Evolutionary conservation across 2,329 filamentous ascomycete species (phyloP).

Genomic region (Venturia carpophila): DNA sequence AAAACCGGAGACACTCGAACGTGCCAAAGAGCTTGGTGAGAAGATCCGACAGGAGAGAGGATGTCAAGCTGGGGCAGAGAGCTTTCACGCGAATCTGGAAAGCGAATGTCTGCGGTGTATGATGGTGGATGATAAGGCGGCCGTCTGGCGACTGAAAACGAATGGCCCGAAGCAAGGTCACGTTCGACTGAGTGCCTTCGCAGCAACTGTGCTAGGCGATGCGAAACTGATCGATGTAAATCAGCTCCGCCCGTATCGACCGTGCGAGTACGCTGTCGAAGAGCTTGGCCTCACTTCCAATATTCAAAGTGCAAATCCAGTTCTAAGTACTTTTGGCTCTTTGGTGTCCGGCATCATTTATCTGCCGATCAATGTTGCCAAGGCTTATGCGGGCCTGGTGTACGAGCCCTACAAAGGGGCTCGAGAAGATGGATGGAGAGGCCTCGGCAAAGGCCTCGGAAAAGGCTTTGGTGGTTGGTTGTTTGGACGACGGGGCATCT

Average conservation of each 20-base stretch:
- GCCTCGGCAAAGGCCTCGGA: conserved; percentile 8
- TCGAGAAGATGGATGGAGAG: background rate
- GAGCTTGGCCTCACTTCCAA: background rate
- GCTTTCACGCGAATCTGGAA: no score
- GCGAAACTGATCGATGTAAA: background rate
- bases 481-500: conserved; percentile 18
- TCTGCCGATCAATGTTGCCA: background rate
- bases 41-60: conserved; percentile 34
- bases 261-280: background rate
- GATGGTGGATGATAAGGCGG: no score
- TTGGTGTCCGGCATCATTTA: conserved; percentile 3
- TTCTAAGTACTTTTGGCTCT: background rate
- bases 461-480: conserved; percentile 14
- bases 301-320: background rate
- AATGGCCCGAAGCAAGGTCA: conserved; percentile 32
- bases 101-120: no score
- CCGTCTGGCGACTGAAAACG: conserved; percentile 19
- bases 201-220: background rate
- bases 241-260: background rate
- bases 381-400: conserved; percentile 7
- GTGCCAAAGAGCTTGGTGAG: conserved; percentile 31
- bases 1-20: conserved; percentile 30
- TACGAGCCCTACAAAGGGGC: background rate
- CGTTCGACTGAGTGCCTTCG: conserved; percentile 27
- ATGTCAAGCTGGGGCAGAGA: conserved; percentile 30